Percentiles rank a stretch among this genome's conserved stretches.
Conservation (phyloP, 129 eudicot species). For the Logfia minima region DNA sequence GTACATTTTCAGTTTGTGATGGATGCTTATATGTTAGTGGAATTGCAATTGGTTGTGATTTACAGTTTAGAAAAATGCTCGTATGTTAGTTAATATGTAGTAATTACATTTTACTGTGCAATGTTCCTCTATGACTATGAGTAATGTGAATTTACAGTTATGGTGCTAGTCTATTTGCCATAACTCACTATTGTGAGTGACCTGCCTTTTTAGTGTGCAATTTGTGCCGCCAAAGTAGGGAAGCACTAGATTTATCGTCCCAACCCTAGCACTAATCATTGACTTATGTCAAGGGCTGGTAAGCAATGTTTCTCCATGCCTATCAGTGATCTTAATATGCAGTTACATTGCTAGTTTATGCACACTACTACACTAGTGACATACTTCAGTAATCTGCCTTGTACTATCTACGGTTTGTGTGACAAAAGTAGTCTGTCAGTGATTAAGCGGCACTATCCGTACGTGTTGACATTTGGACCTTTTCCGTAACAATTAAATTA, state of each 20-base stretch:
- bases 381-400: not conserved
- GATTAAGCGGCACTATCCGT: conserved; percentile 13
- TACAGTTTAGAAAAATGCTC: conserved; percentile 3
- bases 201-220: not conserved
- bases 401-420: not conserved
- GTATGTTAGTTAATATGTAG: not conserved
- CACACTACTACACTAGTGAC: not conserved
- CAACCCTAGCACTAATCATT: not conserved
- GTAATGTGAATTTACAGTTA: not conserved
- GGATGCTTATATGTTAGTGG: not conserved
- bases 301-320: not conserved
- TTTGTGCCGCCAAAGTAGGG: not conserved
- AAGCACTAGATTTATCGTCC: not conserved
- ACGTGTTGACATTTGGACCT: conserved; percentile 9
- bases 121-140: conserved; percentile 17
- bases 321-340: not conserved
- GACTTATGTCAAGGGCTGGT: not conserved
- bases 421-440: not conserved
- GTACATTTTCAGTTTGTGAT: not conserved
- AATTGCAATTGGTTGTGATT: conserved; percentile 4
- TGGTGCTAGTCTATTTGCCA: not conserved
- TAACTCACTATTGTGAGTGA: not conserved
- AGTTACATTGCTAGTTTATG: not conserved
- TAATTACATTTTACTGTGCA: not conserved
- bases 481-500: not conserved